Evolutionary conservation across 2,329 filamentous ascomycete genomes (phyloP).

Genomic region (Corynespora cassiicola): DNA sequence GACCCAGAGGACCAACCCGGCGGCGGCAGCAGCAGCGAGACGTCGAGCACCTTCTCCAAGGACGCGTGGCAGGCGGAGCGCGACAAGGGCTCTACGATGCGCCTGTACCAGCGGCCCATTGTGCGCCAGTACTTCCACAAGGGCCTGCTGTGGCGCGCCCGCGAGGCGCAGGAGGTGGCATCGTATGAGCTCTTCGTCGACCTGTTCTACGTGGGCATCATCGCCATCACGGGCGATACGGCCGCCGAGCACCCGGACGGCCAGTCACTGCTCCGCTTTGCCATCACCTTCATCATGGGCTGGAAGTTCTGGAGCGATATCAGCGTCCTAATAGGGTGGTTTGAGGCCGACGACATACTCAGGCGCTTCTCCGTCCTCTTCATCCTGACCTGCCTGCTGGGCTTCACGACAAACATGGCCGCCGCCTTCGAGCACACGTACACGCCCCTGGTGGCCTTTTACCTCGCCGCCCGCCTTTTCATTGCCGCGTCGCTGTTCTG

Average conservation of each 20-base stretch:
- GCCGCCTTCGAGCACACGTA: slow-evolving; percentile 62
- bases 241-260: slow-evolving; percentile 64
- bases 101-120: slow-evolving; percentile 65
- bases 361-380: slow-evolving; percentile 67
- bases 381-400: slow-evolving; percentile 66
- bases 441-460: slow-evolving; percentile 65
- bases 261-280: slow-evolving; percentile 63
- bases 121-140: slow-evolving; percentile 72
- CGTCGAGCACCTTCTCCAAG: slow-evolving; percentile 37
- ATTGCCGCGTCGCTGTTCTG: slow-evolving; percentile 56
- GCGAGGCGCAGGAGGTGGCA: slow-evolving; percentile 65
- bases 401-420: slow-evolving; percentile 69
- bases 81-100: slow-evolving; percentile 55
- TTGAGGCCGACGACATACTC: slow-evolving; percentile 67
- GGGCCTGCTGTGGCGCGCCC: slow-evolving; percentile 68
- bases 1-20: slow-evolving; percentile 21
- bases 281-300: slow-evolving; percentile 67
- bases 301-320: slow-evolving; percentile 71
- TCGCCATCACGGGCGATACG: slow-evolving; percentile 68
- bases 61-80: slow-evolving; percentile 44
- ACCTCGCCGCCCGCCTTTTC: slow-evolving; percentile 63
- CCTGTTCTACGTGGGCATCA: slow-evolving; percentile 68
- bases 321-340: slow-evolving; percentile 64
- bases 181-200: slow-evolving; percentile 71
- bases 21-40: slow-evolving; percentile 22